Base-by-base conservation (phyloP, 2,329 filamentous ascomycete genomes). In the Penicillium paneum region DNA sequence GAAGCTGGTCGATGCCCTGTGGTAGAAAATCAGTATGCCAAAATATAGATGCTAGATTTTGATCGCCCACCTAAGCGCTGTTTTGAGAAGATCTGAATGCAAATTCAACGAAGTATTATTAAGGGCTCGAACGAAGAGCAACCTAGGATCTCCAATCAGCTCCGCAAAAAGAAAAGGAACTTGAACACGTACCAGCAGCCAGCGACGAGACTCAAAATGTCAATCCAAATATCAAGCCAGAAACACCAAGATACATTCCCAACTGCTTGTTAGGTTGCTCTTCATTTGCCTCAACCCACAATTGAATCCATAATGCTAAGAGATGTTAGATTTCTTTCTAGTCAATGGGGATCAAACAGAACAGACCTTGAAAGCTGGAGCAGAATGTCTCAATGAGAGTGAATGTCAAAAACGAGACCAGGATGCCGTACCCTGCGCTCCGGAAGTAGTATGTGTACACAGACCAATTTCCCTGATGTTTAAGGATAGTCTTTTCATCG, bases 301-400 rank as follows among this genome's bases (percentile, higher is more conserved):
- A 42, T 48, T 55, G 47, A 24, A 59, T 49, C 57, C 57, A 59
- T 41, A 59, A n/a, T 19, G 44, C 57, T 59, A 31, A 5, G 44
- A 38, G 17, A 17, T 24, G 32, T 31, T 24, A 47, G 32, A 1
- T 21, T 52, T 52, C 13, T 11, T 46, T 47, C 44, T 38, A 5
- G 13, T 8, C 7, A 45, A 45, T 45, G 3, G 12, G 26, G 7
- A 7, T 21, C 12, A 19, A 31, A 32, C 21, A 21, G 21, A 8
- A 47, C 44, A 38, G 44, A 47, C 45, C 5, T 39, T 48, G 45
- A 21, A 48, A 39, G 34, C 35, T 39, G 12, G 45, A 3, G 8
- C 43, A 48, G n/a, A 48, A 48, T 1, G 34, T n/a, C n/a, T 39
- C 45, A 39, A 48, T 31, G 13, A 39, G 15, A 48, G 24, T 39